Conservation (phyloP, 768 basidiomycete species). For the Megacollybia marginata region DNA sequence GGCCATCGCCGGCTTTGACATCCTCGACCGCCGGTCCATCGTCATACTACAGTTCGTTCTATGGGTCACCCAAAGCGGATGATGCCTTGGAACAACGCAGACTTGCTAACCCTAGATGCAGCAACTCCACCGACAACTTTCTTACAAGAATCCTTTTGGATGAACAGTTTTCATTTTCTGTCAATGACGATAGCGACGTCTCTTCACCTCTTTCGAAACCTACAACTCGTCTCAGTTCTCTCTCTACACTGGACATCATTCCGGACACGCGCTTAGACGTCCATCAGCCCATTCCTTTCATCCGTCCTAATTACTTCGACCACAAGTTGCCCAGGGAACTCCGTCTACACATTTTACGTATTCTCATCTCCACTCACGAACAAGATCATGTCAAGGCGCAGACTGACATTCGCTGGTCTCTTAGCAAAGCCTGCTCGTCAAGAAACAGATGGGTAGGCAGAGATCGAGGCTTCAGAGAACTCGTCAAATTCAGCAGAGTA, state of each 20-base stretch:
- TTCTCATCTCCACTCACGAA: constrained; percentile 52
- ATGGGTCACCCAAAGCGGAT: no score
- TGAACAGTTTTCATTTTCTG: not conserved
- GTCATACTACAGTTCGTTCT: no score
- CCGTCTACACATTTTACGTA: constrained; percentile 48
- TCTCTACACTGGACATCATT: constrained; percentile 54
- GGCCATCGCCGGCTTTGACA: no score
- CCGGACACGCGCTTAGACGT: constrained; percentile 41
- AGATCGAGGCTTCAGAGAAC: constrained; percentile 66
- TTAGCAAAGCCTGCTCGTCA: constrained; percentile 49
- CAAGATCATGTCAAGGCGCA: constrained; percentile 43
- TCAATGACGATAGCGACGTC: not conserved
- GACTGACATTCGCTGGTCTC: constrained; percentile 49
- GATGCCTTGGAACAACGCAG: no score
- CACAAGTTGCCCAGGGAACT: constrained; percentile 67
- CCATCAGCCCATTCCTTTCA: constrained; percentile 22
- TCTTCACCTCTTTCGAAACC: constrained; percentile 21
- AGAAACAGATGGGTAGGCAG: constrained; percentile 70
- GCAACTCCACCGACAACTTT: constrained; percentile 2
- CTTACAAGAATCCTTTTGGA: constrained; percentile 13
- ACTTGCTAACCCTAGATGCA: no score
- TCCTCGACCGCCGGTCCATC: no score
- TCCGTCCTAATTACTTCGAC: constrained; percentile 53
- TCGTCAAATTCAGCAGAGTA: constrained; percentile 77
- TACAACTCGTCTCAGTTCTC: constrained; percentile 57